Base-by-base conservation (phyloP, 441 rosid species). In the Mallotus japonicus region DNA sequence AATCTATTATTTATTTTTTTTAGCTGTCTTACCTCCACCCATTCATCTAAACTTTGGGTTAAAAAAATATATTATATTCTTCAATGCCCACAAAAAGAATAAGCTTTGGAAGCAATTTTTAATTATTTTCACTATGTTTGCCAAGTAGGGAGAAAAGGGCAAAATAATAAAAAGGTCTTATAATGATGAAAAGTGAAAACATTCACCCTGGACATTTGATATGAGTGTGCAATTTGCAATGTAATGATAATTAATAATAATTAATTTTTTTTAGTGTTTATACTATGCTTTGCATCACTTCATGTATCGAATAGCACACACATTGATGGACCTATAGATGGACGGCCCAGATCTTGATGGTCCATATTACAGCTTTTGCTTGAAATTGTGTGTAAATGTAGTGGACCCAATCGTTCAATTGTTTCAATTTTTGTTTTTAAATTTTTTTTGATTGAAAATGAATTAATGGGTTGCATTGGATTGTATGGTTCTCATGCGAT, bases 351-450 rank as follows among this genome's bases (percentile, higher is more conserved):
- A 69, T 79, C 65, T 37, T 28, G 57, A 70, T 12, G 78, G 14
- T 78, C 86, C 83, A 59, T 70, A 5, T 62, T 51, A 73, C 81
- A 75, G 78, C 78, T 80, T 69, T 80, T 77, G 73, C 76, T 61
- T 77, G 77, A 73, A 73, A 70, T 59, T 64, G 74, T 47, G 68
- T 34, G 73, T 74, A 71, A 76, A 69, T 46, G 77, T 22, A 14
- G 37, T 19, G 79, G 79, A 83, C 15, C 82, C 82, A 20, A 19
- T 50, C 14, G 0, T 0, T 47, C 32, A 28, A 28, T 66, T 12
- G 3, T 1, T 11, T 66, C 28, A 50, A 20, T 5, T 32, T 15
- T 22, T 13, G 32, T 20, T 17, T 20, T 46, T n/a, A 0, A 8
- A 0, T 44, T 7, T 44, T 44, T 8, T 7, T 44, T 42, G n/a